Base-by-base conservation (phyloP, 1,284 basidiomycete genomes). In the Cryptococcus sp. region DNA sequence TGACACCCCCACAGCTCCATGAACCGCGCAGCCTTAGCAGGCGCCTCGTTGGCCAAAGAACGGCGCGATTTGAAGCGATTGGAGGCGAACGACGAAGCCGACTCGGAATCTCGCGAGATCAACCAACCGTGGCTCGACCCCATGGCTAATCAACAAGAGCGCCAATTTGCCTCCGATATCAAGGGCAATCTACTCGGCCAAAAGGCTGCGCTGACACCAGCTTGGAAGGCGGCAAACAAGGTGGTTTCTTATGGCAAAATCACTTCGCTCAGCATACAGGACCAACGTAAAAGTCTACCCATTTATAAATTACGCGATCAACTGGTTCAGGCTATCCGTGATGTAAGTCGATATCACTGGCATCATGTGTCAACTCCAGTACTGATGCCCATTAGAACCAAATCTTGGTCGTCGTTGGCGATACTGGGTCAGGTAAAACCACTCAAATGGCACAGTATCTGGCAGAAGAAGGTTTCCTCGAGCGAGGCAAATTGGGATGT, bases 91-190 rank as follows among this genome's bases (percentile, higher is more conserved):
- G 96, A 99, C 59, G 81, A 89, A 69, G 95, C 91, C 0, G 96
- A 99, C 73, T 91, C 93, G 0, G 89, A 99, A 76, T 86, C 91
- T 34, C 86, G 90, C 34, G 94, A 99, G 78, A 90, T 97, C 78
- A 92, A 86, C 63, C 88, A 91, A 29, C 93, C 93, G 8, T 99
- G 96, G 96, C 83, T 97, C 37, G 96, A 99, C 77, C 96, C 96
- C 10, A 97, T 98, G 93, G 90, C 95, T 7, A 88, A 89, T 67
- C 86, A 89, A 13, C 76, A 83, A 5, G 94, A 99, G 47, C 88
- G 85, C 63, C 81, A 90, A 54, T 99, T 99, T 72, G 96, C 96
- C 1, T 92, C 97, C 68, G 96, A 99, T 77, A 78, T 95, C 61
- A 83, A 93, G 52, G 89, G 92, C 16, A 87, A 88, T 65, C 78